Evolutionary conservation across 108 stramenopile species (phyloP).

Genomic region (Mayamaea pseudoterrestris): DNA sequence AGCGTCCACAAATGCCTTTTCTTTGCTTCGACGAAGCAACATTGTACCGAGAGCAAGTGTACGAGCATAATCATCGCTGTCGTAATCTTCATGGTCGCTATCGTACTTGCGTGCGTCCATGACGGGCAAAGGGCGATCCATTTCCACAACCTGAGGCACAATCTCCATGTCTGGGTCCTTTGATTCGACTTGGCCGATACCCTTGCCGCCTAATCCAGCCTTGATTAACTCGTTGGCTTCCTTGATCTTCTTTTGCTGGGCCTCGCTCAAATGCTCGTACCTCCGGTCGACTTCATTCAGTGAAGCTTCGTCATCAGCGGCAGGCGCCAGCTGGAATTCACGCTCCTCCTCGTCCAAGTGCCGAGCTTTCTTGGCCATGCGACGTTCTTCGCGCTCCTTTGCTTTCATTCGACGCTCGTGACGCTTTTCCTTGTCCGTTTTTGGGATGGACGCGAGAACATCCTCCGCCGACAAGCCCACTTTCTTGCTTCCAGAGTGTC

Average conservation of each 20-base stretch:
- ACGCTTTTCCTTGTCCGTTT: slow-evolving; percentile 93
- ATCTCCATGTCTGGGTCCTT: slow-evolving; percentile 45
- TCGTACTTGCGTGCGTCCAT: slow-evolving; percentile 85
- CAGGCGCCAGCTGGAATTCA: slow-evolving; percentile 67
- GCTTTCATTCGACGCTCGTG: slow-evolving; percentile 90
- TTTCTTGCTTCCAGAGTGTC: neutral
- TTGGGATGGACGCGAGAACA: slow-evolving; percentile 83
- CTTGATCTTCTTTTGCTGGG: slow-evolving; percentile 48
- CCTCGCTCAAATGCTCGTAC: slow-evolving; percentile 55
- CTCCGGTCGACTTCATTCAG: slow-evolving; percentile 27
- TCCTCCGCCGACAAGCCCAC: slow-evolving; percentile 55
- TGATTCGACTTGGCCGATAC: slow-evolving; percentile 10
- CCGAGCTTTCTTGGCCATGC: slow-evolving; percentile 55
- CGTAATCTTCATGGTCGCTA: slow-evolving; percentile 93
- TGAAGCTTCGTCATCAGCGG: slow-evolving; percentile 33
- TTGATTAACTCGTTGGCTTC: slow-evolving; percentile 81
- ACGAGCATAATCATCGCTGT: slow-evolving; percentile 90
- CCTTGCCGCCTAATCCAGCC: slow-evolving; percentile 59
- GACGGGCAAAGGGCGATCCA: slow-evolving; percentile 32
- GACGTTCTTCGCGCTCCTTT: slow-evolving; percentile 77
- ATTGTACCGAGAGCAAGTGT: slow-evolving; percentile 93
- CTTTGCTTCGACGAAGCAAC: slow-evolving; percentile 91
- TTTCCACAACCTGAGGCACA: slow-evolving; percentile 25
- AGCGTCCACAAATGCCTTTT: slow-evolving; percentile 93
- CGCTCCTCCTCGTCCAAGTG: slow-evolving; percentile 46